Percentiles rank a stretch among this genome's conserved stretches.
Conservation (phyloP, 768 basidiomycete genomes). For the Phaeolepiota aurea region DNA sequence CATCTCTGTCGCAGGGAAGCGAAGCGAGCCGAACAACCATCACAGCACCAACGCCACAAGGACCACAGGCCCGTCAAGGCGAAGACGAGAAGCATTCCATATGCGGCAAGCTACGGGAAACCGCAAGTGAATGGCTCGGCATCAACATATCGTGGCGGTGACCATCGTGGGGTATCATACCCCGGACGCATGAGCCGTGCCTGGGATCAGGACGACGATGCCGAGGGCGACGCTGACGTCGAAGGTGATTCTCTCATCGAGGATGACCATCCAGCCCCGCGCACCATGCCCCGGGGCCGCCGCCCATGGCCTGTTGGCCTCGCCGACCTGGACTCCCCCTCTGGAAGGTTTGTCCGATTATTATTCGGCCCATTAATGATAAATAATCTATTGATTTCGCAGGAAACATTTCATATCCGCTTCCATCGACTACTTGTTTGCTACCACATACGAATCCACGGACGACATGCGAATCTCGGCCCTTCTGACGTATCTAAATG, state of each 20-base stretch:
- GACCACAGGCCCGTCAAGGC: constrained; percentile 5
- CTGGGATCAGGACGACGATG: constrained; percentile 16
- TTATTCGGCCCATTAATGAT: too few species aligned
- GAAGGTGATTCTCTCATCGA: constrained; percentile 13
- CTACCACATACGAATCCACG: constrained; percentile 53
- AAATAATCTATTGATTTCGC: too few species aligned
- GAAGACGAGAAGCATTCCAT: constrained; percentile 6
- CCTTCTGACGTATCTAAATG: constrained; percentile 64
- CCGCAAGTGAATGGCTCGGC: constrained; percentile 2
- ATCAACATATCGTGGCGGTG: constrained; percentile 1
- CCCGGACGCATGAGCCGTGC: background rate
- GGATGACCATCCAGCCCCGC: constrained; percentile 7
- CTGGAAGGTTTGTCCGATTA: constrained; percentile 45
- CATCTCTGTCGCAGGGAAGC: constrained; percentile 12
- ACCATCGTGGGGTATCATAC: constrained; percentile 3
- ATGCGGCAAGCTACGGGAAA: constrained; percentile 5
- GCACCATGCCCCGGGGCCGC: background rate
- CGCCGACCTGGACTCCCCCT: constrained; percentile 52
- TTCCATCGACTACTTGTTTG: constrained; percentile 58
- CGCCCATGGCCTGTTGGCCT: constrained; percentile 29
- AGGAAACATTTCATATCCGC: constrained; percentile 54
- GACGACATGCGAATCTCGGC: constrained; percentile 68
- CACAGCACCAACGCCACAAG: constrained; percentile 4
- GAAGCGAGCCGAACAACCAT: constrained; percentile 10
- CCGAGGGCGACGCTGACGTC: constrained; percentile 21